Evolutionary conservation across 805 yeast species (phyloP), one percentile per base, ranked within the genome.

Genomic region (Barnettozyma salicaria): DNA sequence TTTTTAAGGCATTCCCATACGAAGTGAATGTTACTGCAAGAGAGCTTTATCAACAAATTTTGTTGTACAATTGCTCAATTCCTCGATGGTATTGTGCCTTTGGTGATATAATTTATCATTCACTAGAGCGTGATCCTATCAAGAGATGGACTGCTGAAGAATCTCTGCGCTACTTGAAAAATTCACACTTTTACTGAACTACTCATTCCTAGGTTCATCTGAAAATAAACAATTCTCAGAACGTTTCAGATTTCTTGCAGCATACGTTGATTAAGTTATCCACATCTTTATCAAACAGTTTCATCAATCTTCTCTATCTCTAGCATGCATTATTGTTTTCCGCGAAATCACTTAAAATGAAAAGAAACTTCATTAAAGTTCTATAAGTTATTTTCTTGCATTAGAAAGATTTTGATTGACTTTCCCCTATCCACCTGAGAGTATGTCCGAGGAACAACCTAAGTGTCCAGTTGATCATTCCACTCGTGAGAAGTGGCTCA

Each of bases 381-480:
- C 8, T 26, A 26, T n/a, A 7, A n/a, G 10, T 26, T 26, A 17
- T n/a, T 8, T 7, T 26, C 14, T 26, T 26, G 16, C 29, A 17
- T 18, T 11, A 11, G 7, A 17, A 16, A 11, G 6, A 17, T 12
- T 11, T 19, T 18, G 14, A 18, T 28, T 28, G 12, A 28, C 23
- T 11, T n/a, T 12, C 4, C 12, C n/a, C 7, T 23, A 32, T 7
- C 6, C 11, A 6, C 17, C 12, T n/a, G 25, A 8, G 9, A 22
- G 21, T 26, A 41, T 40, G 47, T 13, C 44, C 4, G 37, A 38
- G 7, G 52, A 52, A 9, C 44, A 60, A 38, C 49, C 61, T 11
- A 58, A 54, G 39, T 74, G 80, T 49, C 80, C 80, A 6, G 78
- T 75, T 20, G 77, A 72, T 51, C 78, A 71, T 49, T 50, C 54